Evolutionary conservation across 2,329 filamentous ascomycete species (phyloP).

Genomic region (Plectosphaerella sp.): DNA sequence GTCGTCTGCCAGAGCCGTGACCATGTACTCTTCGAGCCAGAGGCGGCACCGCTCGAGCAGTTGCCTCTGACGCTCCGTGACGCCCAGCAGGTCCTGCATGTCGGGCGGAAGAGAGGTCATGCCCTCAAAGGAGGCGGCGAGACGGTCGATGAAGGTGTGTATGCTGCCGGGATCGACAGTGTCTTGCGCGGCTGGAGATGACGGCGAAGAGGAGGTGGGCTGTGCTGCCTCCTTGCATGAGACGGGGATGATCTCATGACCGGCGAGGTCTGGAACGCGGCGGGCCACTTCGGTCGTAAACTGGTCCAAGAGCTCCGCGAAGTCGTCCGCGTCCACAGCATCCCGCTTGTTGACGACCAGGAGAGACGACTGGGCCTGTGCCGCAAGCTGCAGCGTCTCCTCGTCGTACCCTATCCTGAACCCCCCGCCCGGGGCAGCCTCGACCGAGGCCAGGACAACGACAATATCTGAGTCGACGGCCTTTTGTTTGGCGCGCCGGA

Average conservation of each 20-base stretch:
- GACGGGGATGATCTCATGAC: slow-evolving; percentile 48
- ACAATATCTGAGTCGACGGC: slow-evolving; percentile 83
- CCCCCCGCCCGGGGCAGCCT: slow-evolving; percentile 33
- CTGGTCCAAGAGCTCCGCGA: slow-evolving; percentile 30
- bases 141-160: slow-evolving; percentile 59
- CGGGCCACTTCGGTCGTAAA: slow-evolving; percentile 34
- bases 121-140: slow-evolving; percentile 63
- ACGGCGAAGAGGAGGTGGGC: slow-evolving; percentile 3
- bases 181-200: neutral
- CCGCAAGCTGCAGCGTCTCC: slow-evolving; percentile 52
- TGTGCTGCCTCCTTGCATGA: slow-evolving; percentile 64
- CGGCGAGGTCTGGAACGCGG: slow-evolving; percentile 34
- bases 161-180: slow-evolving; percentile 58
- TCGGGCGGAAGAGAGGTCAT: slow-evolving; percentile 70
- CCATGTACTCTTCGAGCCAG: slow-evolving; percentile 71
- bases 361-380: slow-evolving; percentile 41
- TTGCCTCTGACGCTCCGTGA: slow-evolving; percentile 83
- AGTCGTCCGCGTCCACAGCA: slow-evolving; percentile 26
- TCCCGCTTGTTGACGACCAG: slow-evolving; percentile 63
- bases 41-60: slow-evolving; percentile 69
- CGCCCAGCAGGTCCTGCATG: slow-evolving; percentile 80
- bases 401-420: slow-evolving; percentile 45
- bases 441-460: slow-evolving; percentile 73
- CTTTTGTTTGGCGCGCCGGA: slow-evolving; percentile 76
- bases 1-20: slow-evolving; percentile 39